A percentile compares a stretch with the other conserved stretches of the same genome.
Evolutionary conservation across 352 stramenopile genomes (phyloP).

Genomic region (Globisporangium okanoganense): DNA sequence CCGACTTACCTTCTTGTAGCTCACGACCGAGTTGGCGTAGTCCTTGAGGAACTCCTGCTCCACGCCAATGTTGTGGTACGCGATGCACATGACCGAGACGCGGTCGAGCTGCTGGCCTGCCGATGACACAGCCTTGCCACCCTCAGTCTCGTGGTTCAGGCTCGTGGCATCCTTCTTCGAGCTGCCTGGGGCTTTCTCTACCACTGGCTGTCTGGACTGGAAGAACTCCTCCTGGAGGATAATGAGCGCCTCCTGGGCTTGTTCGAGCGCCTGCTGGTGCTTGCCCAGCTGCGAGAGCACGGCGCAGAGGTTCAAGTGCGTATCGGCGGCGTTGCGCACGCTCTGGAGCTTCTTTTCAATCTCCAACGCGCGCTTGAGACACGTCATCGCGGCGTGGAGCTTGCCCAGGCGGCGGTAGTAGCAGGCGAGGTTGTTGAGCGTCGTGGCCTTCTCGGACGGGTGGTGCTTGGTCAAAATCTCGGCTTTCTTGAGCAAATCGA

Average conservation of each 20-base stretch:
- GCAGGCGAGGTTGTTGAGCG: conserved; percentile 93
- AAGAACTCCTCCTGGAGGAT: conserved; percentile 90
- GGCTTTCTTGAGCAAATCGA: conserved; percentile 93
- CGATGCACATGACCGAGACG: conserved; percentile 91
- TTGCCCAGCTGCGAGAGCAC: conserved; percentile 88
- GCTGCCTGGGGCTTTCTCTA: neutral
- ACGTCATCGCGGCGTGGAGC: conserved; percentile 88
- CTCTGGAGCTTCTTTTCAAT: conserved; percentile 80
- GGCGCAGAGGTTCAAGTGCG: conserved; percentile 92
- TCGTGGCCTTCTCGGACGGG: conserved; percentile 77
- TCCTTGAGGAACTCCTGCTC: conserved; percentile 93
- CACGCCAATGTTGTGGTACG: conserved; percentile 94
- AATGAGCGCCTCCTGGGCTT: conserved; percentile 86
- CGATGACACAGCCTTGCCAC: neutral
- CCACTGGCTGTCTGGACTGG: conserved; percentile 9
- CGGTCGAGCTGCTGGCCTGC: conserved; percentile 52
- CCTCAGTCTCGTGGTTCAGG: neutral
- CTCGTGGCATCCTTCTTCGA: neutral
- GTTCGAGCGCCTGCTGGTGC: conserved; percentile 79
- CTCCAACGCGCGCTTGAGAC: conserved; percentile 86
- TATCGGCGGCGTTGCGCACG: conserved; percentile 86
- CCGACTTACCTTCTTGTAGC: conserved; percentile 76
- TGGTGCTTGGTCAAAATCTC: conserved; percentile 90
- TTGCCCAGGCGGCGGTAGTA: conserved; percentile 89
- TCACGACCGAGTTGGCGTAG: conserved; percentile 76